A percentile compares a stretch with the other conserved stretches of the same genome.
phyloP scores from a whole-genome alignment of 306 rosid species.

The Trifolium dubium region DNA sequence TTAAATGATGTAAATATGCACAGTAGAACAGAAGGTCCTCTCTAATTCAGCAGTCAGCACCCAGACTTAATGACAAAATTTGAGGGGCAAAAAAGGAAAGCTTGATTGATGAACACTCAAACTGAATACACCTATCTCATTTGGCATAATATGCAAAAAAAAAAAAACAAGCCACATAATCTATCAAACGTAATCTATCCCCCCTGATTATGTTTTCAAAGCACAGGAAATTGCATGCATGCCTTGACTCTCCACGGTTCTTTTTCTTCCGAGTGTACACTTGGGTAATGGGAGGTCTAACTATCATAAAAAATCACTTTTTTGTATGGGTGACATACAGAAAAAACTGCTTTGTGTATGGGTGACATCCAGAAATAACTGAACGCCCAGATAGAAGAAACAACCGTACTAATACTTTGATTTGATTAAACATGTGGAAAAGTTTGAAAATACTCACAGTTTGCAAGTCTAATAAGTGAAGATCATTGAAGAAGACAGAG shows the following conservation, averaged over 20 bases:
- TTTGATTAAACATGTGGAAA: neutral
- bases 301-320: slow-evolving; percentile 27
- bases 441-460: slow-evolving; percentile 59
- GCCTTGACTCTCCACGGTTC: slow-evolving; percentile 2
- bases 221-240: slow-evolving; percentile 1
- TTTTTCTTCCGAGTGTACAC: slow-evolving; percentile 30
- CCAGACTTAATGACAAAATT: neutral
- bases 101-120: neutral
- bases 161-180: neutral
- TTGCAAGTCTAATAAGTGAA: slow-evolving; percentile 84
- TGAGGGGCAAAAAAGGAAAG: neutral
- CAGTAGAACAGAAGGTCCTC: slow-evolving; percentile 8
- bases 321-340: neutral
- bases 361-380: slow-evolving; percentile 25
- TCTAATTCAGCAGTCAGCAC: neutral
- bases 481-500: slow-evolving; percentile 84
- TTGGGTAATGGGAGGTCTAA: slow-evolving; percentile 32
- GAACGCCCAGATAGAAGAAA: slow-evolving; percentile 33
- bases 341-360: neutral
- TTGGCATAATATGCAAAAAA: neutral
- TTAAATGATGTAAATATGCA: neutral
- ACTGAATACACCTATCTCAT: neutral
- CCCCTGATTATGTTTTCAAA: slow-evolving; percentile 14
- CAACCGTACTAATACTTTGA: slow-evolving; percentile 24
- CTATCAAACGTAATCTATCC: neutral